Evolutionary conservation across 805 yeast species (phyloP).

Genomic region (Yamadazyma nakazawae): DNA sequence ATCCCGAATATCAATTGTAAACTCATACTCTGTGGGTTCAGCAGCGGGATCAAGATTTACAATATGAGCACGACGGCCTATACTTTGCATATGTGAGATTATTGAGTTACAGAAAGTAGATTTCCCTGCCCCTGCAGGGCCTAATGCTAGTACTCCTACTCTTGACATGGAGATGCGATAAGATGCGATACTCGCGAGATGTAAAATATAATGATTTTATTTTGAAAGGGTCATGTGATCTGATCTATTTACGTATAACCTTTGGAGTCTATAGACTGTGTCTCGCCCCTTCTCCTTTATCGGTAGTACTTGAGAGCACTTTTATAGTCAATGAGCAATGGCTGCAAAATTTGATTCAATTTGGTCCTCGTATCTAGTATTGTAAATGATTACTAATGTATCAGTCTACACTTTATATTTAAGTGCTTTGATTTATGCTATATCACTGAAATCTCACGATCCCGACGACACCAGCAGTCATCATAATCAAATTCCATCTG

Average conservation of each 20-base stretch:
- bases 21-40: slow-evolving; percentile 86
- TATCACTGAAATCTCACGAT: not conserved
- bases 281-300: too few relatives aligned
- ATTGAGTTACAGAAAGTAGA: slow-evolving; percentile 89
- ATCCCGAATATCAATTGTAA: slow-evolving; percentile 89
- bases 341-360: too few relatives aligned
- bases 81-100: slow-evolving; percentile 80
- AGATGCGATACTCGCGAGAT: not conserved
- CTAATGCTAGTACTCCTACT: slow-evolving; percentile 89
- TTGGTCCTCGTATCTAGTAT: too few relatives aligned
- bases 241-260: too few relatives aligned
- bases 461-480: slow-evolving; percentile 59
- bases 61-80: slow-evolving; percentile 90
- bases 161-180: slow-evolving; percentile 81
- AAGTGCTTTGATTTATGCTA: not conserved
- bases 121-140: slow-evolving; percentile 98
- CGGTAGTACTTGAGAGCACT: too few relatives aligned
- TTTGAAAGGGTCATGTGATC: too few relatives aligned
- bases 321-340: too few relatives aligned
- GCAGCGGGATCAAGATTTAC: slow-evolving; percentile 98
- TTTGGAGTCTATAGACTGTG: too few relatives aligned
- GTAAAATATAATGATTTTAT: not conserved
- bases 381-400: too few relatives aligned
- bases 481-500: slow-evolving; percentile 68
- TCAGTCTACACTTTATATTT: not conserved